Percentiles rank a stretch among this genome's conserved stretches.
Evolutionary conservation across 202 grass and related monocot species (phyloP).

Genomic region (Carex arenaria): DNA sequence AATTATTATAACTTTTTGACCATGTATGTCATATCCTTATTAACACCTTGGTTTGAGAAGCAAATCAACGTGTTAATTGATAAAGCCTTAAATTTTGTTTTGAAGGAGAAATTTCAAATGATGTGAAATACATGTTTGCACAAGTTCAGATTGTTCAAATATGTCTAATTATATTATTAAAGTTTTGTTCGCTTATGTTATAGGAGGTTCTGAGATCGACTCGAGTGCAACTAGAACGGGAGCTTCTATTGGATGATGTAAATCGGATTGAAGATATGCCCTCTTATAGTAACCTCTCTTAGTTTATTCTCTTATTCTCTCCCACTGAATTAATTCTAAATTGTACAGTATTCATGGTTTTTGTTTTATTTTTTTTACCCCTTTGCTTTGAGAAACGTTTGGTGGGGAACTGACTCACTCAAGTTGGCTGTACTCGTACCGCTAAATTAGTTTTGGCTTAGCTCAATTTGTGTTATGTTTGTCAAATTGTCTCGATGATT

Average conservation of each 20-base stretch:
- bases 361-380: not conserved
- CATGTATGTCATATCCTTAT: not conserved
- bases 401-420: not conserved
- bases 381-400: conserved; percentile 17
- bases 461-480: not conserved
- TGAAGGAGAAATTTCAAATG: not conserved
- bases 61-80: not conserved
- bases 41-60: not conserved
- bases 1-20: not conserved
- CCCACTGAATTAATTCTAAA: conserved; percentile 19
- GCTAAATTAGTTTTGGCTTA: not conserved
- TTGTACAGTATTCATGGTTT: conserved; percentile 18
- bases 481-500: not conserved
- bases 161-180: not conserved
- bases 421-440: not conserved
- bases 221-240: conserved; percentile 65
- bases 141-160: not conserved
- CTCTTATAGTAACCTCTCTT: conserved; percentile 82
- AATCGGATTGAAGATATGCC: conserved; percentile 98
- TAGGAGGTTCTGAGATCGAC: conserved; percentile 86
- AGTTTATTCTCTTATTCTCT: conserved; percentile 22
- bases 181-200: conserved; percentile 5
- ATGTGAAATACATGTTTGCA: not conserved
- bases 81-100: not conserved
- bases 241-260: conserved; percentile 84